These are phyloP conservation scores for Rhizopogon vulgaris DNA, from an alignment of 768 basidiomycete genomes.

Conservation along the genomic window DNA sequence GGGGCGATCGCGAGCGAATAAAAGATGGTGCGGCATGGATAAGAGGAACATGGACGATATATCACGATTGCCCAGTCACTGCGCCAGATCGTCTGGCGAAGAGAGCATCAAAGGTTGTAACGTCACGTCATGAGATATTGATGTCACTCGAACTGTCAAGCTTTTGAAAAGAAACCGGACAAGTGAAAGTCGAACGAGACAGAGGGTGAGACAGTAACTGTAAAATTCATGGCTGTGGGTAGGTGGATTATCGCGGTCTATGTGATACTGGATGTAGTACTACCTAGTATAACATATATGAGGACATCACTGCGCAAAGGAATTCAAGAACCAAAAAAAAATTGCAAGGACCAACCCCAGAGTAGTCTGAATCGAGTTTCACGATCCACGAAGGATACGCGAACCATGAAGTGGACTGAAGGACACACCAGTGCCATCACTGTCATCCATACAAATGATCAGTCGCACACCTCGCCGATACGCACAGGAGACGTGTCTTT, in stretches of 20 bases:
- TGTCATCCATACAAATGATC: background rate
- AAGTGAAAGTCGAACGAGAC: background rate
- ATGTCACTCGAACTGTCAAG: too few relatives aligned
- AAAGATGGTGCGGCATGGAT: too few relatives aligned
- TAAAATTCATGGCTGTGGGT: too few relatives aligned
- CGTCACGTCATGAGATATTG: too few relatives aligned
- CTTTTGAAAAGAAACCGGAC: too few relatives aligned
- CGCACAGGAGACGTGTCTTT: too few relatives aligned
- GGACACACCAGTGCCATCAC: conserved; percentile 26
- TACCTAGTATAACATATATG: background rate
- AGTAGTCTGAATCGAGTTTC: conserved; percentile 72
- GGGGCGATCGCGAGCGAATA: too few relatives aligned
- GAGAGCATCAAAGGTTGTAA: too few relatives aligned
- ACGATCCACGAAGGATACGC: conserved; percentile 21
- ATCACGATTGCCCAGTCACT: too few relatives aligned
- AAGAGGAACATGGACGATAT: too few relatives aligned
- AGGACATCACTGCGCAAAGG: conserved; percentile 14
- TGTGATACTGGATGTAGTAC: background rate
- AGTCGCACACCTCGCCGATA: too few relatives aligned
- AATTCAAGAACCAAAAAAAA: conserved; percentile 25
- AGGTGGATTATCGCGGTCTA: background rate
- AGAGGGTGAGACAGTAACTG: background rate
- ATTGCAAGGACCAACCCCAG: conserved; percentile 41
- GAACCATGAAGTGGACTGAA: conserved; percentile 70
- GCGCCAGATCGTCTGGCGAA: too few relatives aligned